Conservation (phyloP, 2,329 filamentous ascomycete species). For the Lasiodiplodia sp. region DNA sequence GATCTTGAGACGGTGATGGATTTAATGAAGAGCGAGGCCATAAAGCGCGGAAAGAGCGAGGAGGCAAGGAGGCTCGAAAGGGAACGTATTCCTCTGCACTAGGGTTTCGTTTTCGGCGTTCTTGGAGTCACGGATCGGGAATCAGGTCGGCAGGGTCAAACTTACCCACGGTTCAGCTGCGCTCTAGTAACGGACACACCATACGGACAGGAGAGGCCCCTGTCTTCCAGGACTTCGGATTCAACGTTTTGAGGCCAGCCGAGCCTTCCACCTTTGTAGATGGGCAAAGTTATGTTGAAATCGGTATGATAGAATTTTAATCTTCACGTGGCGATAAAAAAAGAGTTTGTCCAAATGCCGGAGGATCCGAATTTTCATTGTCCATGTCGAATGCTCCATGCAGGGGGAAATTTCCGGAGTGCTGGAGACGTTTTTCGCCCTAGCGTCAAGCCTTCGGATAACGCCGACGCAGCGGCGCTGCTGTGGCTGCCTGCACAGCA, state of each 20-base stretch:
- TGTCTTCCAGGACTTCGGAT: neutral
- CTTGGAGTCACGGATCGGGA: neutral
- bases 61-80: conserved; percentile 18
- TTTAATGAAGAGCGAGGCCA: conserved; percentile 40
- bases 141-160: neutral
- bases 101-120: neutral
- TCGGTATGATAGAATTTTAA: neutral
- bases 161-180: neutral
- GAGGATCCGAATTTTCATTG: neutral
- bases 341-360: no score
- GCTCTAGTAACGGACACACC: neutral
- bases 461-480: neutral
- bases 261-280: neutral
- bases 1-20: conserved; percentile 42
- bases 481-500: neutral
- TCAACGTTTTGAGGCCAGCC: neutral
- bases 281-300: neutral
- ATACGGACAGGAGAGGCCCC: neutral
- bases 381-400: neutral
- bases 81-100: conserved; percentile 14
- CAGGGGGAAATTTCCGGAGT: conserved; percentile 8
- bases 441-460: neutral
- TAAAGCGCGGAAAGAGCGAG: conserved; percentile 41
- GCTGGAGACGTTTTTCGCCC: no score
- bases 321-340: neutral